Base-by-base conservation (phyloP, 495 filamentous ascomycete genomes). In the Letharia columbiana region DNA sequence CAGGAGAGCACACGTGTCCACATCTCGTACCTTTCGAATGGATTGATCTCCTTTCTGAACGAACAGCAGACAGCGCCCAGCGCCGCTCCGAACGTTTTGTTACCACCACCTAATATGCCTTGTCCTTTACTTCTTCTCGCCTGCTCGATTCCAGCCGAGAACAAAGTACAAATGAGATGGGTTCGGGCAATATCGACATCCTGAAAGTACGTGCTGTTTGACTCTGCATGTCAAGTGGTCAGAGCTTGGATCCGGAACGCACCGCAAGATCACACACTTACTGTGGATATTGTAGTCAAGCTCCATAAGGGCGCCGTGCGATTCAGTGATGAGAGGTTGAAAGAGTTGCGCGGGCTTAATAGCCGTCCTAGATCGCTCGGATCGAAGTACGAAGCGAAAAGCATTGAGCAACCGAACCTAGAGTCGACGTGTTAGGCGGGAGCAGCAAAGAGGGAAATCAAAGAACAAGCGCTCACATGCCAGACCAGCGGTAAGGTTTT, bases 151-250 rank as follows among this genome's bases (percentile, higher is more conserved):
- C 66, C 66, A 42, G 61, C 62, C 49, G 66, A 64, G 56, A 68
- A 68, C 23, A 68, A 60, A 20, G 66, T 68, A 50, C 66, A 68
- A 56, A 88, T 80, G 18, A 86, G 79, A 61, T 86, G 82, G 20
- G 85, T 86, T 54, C 88, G 87, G 13, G 87, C 80, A 63, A 89
- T 79, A 68, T 91, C 88, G 68, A 89, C 79, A 71, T 91, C 88
- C 17, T 83, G 77, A 71, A 90, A 89, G 69, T 90, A 91, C 0
- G 88, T 90, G 69, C 82, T 85, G 72, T 91, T 91, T 40, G 82
- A 85, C 68, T 91, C 66, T 68, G 39, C 28, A 17, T 44, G 37
- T 42, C 33, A 33, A 15, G 44, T 8, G 28, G 52, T 68, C 42
- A 68, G 54, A 2, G 18, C 20, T 40, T 12, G 40, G 18, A 37